Base-by-base conservation (phyloP, 2,329 filamentous ascomycete genomes). In the Didymella segeticola region DNA sequence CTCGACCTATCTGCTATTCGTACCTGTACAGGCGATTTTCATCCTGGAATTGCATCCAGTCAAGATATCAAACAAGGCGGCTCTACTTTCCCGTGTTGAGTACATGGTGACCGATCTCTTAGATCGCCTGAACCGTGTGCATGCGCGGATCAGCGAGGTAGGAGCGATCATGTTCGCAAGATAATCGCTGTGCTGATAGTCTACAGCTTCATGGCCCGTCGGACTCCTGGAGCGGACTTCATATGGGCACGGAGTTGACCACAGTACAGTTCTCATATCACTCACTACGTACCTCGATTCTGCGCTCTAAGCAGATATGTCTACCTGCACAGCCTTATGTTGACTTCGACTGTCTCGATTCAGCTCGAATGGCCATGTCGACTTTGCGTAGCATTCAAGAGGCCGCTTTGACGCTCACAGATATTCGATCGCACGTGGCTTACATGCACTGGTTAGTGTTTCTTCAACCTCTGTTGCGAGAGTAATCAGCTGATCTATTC, bases 181-280 rank as follows among this genome's bases (percentile, higher is more conserved):
- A 31, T 3, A 9, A 11, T 6, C 5, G 33, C 17, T 34, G 9
- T 23, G 12, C 46, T 54, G 14, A 53, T 20, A 14, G 3, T 14
- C 11, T 14, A 4, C 20, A 63, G 61, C 17, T 62, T 19, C 52
- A 60, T 25, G 57, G 55, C 8, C 49, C 54, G 1, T 58, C 59
- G 1, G 43, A 57, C n/a, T 56, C 55, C 9, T 64, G 61, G 59
- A 26, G 43, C 33, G 61, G 61, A 3, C 53, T 64, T 5, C 50
- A 60, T 25, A 47, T 52, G 10, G 53, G 43, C 5, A 62, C 47
- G 42, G 61, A 64, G 31, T 22, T 64, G 15, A 60, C 31, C n/a
- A 57, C 61, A 2, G 55, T 63, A 17, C 55, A 67, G 17, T 67
- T 67, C 43, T 57, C 62, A 3, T 64, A 64, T 38, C 61, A 67